These are phyloP conservation scores for Aspergillus ochraceus DNA, from an alignment of 2,329 filamentous ascomycete genomes.

Conservation along the genomic window DNA sequence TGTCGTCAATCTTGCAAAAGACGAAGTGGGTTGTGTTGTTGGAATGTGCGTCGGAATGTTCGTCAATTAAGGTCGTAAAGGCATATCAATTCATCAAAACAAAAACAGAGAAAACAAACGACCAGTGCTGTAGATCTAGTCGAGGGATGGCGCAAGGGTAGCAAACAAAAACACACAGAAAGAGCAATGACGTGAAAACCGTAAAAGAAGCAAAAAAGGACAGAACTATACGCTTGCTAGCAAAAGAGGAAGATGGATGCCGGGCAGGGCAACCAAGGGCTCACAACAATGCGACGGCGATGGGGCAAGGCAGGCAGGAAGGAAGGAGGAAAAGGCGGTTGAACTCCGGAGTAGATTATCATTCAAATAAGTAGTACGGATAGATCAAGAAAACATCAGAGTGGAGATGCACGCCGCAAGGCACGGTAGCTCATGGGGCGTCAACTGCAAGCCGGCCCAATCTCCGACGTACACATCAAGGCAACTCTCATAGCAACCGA, in stretches of 20 bases:
- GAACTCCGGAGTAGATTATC: conserved; percentile 11
- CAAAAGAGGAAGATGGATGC: conserved; percentile 10
- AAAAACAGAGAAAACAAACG: conserved; percentile 23
- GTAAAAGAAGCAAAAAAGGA: conserved; percentile 8
- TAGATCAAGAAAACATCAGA: conserved; percentile 21
- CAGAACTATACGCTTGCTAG: conserved; percentile 19
- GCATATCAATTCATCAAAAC: conserved; percentile 35
- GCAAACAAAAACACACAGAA: conserved; percentile 11
- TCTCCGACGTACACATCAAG: conserved; percentile 34
- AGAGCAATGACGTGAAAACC: background rate
- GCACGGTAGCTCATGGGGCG: conserved; percentile 29
- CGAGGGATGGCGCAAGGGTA: conserved; percentile 19
- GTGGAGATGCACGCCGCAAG: conserved; percentile 26
- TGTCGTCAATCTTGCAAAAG: conserved; percentile 8
- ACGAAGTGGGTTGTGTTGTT: conserved; percentile 8
- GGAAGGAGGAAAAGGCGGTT: conserved; percentile 4
- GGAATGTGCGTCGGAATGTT: conserved; percentile 29
- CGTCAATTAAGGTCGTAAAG: conserved; percentile 34
- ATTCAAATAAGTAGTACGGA: conserved; percentile 15
- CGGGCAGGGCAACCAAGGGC: conserved; percentile 5
- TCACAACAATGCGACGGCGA: conserved; percentile 17
- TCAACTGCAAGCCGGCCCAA: conserved; percentile 25
- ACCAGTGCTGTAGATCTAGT: conserved; percentile 13
- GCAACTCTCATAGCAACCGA: conserved; percentile 34
- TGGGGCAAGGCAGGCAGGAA: conserved; percentile 8